Evolutionary conservation across 1,284 basidiomycete species (phyloP), one percentile per base, ranked within the genome.

Genomic region (Irpex sp.): DNA sequence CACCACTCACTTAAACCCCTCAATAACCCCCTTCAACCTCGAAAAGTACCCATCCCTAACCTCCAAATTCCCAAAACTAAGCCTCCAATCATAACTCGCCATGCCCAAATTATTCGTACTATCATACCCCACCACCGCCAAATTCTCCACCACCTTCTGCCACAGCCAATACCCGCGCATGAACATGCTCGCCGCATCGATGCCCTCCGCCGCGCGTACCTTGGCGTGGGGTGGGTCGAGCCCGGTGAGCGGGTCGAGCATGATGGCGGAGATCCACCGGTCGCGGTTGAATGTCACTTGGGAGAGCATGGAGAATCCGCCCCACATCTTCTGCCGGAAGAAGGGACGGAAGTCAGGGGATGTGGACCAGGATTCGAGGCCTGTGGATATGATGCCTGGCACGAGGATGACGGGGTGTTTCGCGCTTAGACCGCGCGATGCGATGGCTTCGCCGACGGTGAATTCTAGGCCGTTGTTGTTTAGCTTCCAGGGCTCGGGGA

Each of bases 111-210:
- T 96, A 71, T 96, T 94, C 2, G 93, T 34, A 34, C 31, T 92
- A 70, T 97, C 94, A 71, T 97, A 97, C 69, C 91, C 91, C 19
- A 97, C 84, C 1, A 90, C 93, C 0, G 96, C 95, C 1, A 98
- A 82, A 71, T 98, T 98, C 75, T 98, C 91, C 9, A 98, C 88
- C 61, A 98, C 93, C 77, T 96, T 96, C 3, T 92, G 91, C 95
- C 96, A 98, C 66, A 97, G 89, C 96, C 96, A 97, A 75, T 95
- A 98, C 3, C 94, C 94, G 72, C 92, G 90, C 62, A 98, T 91
- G 73, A 98, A 97, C 71, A 87, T 93, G 68, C 91, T 94, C 5
- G 94, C 94, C 2, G 93, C 94, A 68, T 91, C 88, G n/a, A 94
- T 85, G 0, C 92, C 96, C 75, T 98, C 94, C 0, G 94, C 95